Base-by-base conservation (phyloP, 2,329 filamentous ascomycete genomes). In the Cladosporium sphaerospermum region DNA sequence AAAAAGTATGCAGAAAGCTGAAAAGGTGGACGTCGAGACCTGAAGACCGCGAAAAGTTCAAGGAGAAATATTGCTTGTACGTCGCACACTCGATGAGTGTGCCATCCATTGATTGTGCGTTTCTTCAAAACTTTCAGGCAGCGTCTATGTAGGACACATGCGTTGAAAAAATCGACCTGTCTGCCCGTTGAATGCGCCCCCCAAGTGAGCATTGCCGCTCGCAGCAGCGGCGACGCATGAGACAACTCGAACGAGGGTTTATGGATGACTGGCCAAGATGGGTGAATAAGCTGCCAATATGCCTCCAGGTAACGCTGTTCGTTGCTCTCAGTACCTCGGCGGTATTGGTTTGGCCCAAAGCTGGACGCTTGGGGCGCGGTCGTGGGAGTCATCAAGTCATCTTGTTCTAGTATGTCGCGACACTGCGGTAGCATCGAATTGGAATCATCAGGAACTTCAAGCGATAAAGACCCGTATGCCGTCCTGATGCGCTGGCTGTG, bases 271-370 rank as follows among this genome's bases (percentile, higher is more conserved):
- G 74, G 72, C 63, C 71, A 74, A 58, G 67, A 57, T 57, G 73
- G 70, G 64, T 76, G 72, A 60, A 74, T 69, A 58, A 66, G 64
- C 57, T 65, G 69, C 73, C 73, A 76, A 64, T 70, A 76, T 60
- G 69, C 67, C 54, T 71, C 65, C 57, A 75, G 65, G 66, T 71
- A 73, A 56, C 70, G 64, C 52, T 71, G 62, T 65, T 62, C 69
- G 16, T 57, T 57, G 14, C 7, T 28, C 33, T 45, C n/a, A 11
- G 8, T 8, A 5, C 16, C 40, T 9, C 37, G 48, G 18, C 34
- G 48, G 23, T 28, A 28, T 31, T 43, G 42, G 23, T 45, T 45
- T 9, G 50, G 32, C 11, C 50, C 50, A 14, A 53, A 53, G 14
- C 33, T 33, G 1, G 45, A 10, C 9, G 45, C 32, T 9, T 53